Evolutionary conservation across 2,329 filamentous ascomycete genomes (phyloP).

Genomic region (Verticillium klebahnii): DNA sequence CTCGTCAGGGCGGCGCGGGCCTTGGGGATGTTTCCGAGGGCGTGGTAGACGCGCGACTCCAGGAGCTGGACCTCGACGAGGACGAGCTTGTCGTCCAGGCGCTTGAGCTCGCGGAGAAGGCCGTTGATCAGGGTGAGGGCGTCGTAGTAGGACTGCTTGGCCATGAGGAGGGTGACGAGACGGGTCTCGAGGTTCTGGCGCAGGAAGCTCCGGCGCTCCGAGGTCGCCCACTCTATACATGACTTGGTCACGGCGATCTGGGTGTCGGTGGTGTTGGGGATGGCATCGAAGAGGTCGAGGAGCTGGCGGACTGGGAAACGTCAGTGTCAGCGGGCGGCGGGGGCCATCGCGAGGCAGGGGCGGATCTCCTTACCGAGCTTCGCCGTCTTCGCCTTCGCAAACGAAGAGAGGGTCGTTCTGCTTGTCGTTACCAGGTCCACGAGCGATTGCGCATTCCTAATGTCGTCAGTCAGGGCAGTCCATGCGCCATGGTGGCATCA

Average conservation of each 20-base stretch:
- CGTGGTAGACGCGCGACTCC: constrained; percentile 96
- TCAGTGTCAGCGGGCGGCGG: background rate
- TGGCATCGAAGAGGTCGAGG: constrained; percentile 89
- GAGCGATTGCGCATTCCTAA: constrained; percentile 75
- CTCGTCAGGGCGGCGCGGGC: constrained; percentile 91
- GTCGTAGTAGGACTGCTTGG: constrained; percentile 96
- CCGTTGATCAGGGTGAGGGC: constrained; percentile 94
- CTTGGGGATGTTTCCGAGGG: constrained; percentile 93
- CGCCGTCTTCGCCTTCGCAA: constrained; percentile 97
- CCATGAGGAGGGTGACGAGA: constrained; percentile 90
- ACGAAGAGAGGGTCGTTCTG: constrained; percentile 85
- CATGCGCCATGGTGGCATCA: background rate
- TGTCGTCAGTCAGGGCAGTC: background rate
- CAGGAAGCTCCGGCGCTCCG: constrained; percentile 90
- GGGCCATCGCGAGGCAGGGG: background rate
- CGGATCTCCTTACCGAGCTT: constrained; percentile 73
- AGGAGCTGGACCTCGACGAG: constrained; percentile 96
- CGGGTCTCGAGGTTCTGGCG: constrained; percentile 97
- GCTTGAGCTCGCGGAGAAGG: constrained; percentile 93
- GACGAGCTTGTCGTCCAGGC: constrained; percentile 96
- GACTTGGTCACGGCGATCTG: constrained; percentile 96
- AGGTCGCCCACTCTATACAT: constrained; percentile 98
- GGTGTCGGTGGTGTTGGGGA: constrained; percentile 90
- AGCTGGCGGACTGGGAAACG: constrained; percentile 77
- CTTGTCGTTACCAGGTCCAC: constrained; percentile 88